Base-by-base conservation (phyloP, 495 filamentous ascomycete genomes). In the Penicillium alfredii region DNA sequence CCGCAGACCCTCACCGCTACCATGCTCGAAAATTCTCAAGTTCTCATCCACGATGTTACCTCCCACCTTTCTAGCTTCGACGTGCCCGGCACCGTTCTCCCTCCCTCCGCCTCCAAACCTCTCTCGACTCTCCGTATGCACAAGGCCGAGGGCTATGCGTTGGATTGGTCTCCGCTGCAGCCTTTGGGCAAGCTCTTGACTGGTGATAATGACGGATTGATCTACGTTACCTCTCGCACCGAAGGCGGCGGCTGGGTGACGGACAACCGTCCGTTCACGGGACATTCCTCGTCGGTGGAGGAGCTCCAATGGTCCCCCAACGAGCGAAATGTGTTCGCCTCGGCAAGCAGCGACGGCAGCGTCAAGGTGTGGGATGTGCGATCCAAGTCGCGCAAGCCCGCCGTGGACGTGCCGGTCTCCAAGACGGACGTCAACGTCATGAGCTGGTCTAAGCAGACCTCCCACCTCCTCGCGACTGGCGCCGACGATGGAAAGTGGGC, bases 251-350 rank as follows among this genome's bases (percentile, higher is more conserved):
- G 81, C 30, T 95, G 86, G 77, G 82, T 85, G 4, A 88, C 86
- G 5, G 86, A 90, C 49, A 81, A 72, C 0, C 72, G 82, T 16
- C 76, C 88, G 4, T 90, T 89, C 60, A 78, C 73, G 8, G 88
- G 87, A 16, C 92, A 97, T 66, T 72, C 72, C 3, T 80, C 81
- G 28, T 88, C 84, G 25, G 78, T 98, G 12, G 92, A 98, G 64
- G 92, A 98, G 53, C 66, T 98, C 20, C 92, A 96, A 55, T 98
- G 92, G 92, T 89, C 83, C 14, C 92, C 92, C 0, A 83, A 79
- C 31, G 92, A 98, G 65, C 75, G 74, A 30, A 86, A 86, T 42
- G 90, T 97, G 8, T 96, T 97, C 51, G 85, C 89, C 0, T 94
- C 88, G 4, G 89, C 86, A 6, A 88, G 88, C 24, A 87, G 81